Evolutionary conservation across 2,329 filamentous ascomycete genomes (phyloP).

Genomic region (Apiospora pterosperma): DNA sequence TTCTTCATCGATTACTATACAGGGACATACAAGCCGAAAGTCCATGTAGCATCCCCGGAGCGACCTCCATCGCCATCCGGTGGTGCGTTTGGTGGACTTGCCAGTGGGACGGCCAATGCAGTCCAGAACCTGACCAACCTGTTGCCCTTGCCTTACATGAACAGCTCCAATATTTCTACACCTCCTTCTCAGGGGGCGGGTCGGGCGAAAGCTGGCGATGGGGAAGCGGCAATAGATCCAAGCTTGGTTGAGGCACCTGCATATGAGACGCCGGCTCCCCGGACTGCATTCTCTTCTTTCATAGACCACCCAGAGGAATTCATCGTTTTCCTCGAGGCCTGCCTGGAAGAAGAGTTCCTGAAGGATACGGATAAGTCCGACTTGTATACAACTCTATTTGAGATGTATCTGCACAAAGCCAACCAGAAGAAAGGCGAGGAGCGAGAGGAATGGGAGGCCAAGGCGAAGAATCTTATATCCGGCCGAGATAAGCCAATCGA

Average conservation of each 20-base stretch:
- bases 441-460: constrained; percentile 80
- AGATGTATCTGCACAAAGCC: constrained; percentile 95
- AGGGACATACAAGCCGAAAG: constrained; percentile 72
- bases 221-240: constrained; percentile 46
- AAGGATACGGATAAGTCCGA: constrained; percentile 75
- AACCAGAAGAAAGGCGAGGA: constrained; percentile 65
- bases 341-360: constrained; percentile 69
- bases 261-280: constrained; percentile 78
- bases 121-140: constrained; percentile 84
- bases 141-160: constrained; percentile 83
- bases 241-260: constrained; percentile 44
- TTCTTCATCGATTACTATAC: constrained; percentile 96
- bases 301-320: constrained; percentile 93
- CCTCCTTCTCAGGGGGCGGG: constrained; percentile 48
- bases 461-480: constrained; percentile 86
- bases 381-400: constrained; percentile 91
- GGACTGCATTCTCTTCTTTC: constrained; percentile 92
- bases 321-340: constrained; percentile 87
- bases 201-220: constrained; percentile 51
- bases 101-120: constrained; percentile 64
- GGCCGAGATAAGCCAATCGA: constrained; percentile 81
- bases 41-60: constrained; percentile 46
- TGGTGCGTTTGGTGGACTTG: constrained; percentile 34
- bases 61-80: constrained; percentile 30
- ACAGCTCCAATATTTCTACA: constrained; percentile 53